Conservation (phyloP, 441 rosid genomes). For the Gossypium trilobum region DNA sequence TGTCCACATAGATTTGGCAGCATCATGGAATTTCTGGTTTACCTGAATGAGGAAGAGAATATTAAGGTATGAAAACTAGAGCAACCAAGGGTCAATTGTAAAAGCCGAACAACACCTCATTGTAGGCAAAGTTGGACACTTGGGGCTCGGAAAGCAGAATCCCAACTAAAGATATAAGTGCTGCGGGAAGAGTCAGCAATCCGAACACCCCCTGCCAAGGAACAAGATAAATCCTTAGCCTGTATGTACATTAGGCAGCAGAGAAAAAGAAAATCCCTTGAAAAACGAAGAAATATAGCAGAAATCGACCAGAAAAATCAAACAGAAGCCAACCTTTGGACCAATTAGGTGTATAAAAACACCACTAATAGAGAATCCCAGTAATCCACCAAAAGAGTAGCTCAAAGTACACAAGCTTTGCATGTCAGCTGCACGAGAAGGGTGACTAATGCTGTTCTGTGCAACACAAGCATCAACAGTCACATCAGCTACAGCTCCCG, state of each 20-base stretch:
- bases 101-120: conserved; percentile 35
- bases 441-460: conserved; percentile 68
- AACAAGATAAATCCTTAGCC: conserved; percentile 12
- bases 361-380: conserved; percentile 77
- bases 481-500: conserved; percentile 86
- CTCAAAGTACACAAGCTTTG: conserved; percentile 78
- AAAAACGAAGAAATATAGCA: neutral
- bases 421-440: conserved; percentile 87
- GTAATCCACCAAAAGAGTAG: conserved; percentile 65
- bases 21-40: conserved; percentile 52
- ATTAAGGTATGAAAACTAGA: conserved; percentile 8
- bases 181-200: conserved; percentile 61
- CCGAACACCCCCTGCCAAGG: conserved; percentile 73
- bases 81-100: conserved; percentile 9
- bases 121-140: conserved; percentile 44
- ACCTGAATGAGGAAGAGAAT: conserved; percentile 39
- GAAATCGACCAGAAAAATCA: neutral
- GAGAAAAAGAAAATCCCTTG: neutral
- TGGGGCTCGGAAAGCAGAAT: conserved; percentile 52
- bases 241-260: neutral
- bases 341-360: conserved; percentile 77
- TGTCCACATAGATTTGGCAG: conserved; percentile 76
- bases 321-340: conserved; percentile 49
- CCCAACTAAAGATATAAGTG: conserved; percentile 59
- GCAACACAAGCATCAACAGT: conserved; percentile 97